A percentile compares a stretch with the other conserved stretches of the same genome.
phyloP scores from a whole-genome alignment of 2,329 filamentous ascomycete species.

The Alternaria triticina region DNA sequence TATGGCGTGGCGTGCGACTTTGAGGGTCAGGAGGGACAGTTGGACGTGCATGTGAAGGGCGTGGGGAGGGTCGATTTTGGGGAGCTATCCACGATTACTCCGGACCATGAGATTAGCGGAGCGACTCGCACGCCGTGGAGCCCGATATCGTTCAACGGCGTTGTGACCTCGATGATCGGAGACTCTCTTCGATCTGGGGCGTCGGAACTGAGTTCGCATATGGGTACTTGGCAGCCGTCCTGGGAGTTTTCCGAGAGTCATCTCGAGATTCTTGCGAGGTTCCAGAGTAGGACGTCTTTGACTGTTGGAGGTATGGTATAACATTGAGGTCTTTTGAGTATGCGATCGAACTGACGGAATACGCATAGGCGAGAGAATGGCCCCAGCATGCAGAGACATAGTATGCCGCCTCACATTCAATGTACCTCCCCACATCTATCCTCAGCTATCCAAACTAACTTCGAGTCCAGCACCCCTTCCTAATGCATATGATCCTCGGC shows the following conservation, averaged over 20 bases:
- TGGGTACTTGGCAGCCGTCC: not conserved
- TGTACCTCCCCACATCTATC: too few relatives aligned
- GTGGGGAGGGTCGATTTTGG: not conserved
- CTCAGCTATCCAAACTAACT: not conserved
- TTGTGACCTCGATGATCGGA: slow-evolving; percentile 21
- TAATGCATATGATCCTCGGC: slow-evolving; percentile 62
- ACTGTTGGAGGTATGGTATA: slow-evolving; percentile 44
- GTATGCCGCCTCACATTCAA: slow-evolving; percentile 48
- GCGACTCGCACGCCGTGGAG: not conserved
- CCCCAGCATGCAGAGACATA: slow-evolving; percentile 45
- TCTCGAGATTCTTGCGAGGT: slow-evolving; percentile 49
- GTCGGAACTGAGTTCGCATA: not conserved
- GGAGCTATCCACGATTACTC: not conserved
- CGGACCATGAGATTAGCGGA: not conserved
- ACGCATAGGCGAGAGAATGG: slow-evolving; percentile 22
- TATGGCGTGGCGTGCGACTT: slow-evolving; percentile 59
- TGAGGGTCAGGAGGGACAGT: not conserved
- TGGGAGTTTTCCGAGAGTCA: slow-evolving; percentile 27
- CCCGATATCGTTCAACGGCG: slow-evolving; percentile 20
- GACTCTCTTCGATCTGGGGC: slow-evolving; percentile 9
- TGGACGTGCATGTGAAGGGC: not conserved
- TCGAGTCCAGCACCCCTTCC: slow-evolving; percentile 54
- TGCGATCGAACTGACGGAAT: not conserved
- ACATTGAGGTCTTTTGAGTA: not conserved
- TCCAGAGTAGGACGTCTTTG: slow-evolving; percentile 52